Evolutionary conservation across 768 basidiomycete genomes (phyloP).

Genomic region (Auriscalpium orientale): DNA sequence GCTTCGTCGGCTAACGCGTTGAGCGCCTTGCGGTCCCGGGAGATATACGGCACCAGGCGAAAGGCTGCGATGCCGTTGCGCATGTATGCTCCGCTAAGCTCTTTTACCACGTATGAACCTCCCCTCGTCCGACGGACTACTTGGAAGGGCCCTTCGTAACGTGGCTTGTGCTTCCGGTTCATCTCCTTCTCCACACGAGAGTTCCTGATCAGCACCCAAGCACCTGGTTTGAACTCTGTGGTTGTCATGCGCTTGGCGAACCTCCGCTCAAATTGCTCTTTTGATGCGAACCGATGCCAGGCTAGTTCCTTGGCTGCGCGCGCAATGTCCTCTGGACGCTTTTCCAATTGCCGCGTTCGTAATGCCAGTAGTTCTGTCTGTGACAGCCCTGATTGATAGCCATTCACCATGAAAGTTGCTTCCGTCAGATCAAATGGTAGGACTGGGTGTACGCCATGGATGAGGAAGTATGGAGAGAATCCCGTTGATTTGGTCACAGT

Average conservation of each 20-base stretch:
- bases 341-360: conserved; percentile 20
- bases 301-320: conserved; percentile 12
- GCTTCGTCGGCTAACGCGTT: not conserved
- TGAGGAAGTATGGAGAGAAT: conserved; percentile 18
- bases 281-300: conserved; percentile 15
- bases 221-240: conserved; percentile 23
- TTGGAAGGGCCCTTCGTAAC: conserved; percentile 31
- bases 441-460: conserved; percentile 22
- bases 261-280: conserved; percentile 21
- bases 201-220: conserved; percentile 30
- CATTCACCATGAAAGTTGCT: conserved; percentile 24
- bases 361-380: conserved; percentile 17
- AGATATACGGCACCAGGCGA: conserved; percentile 1
- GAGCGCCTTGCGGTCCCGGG: not conserved
- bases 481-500: conserved; percentile 17
- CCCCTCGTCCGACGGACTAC: conserved; percentile 21
- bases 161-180: conserved; percentile 22
- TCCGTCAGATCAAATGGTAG: conserved; percentile 27
- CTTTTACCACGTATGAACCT: conserved; percentile 9
- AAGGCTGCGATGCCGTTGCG: conserved; percentile 10
- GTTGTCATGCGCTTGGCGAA: conserved; percentile 13
- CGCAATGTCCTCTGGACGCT: conserved; percentile 17
- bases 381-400: conserved; percentile 9
- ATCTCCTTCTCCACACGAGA: conserved; percentile 23
- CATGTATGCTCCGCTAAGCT: conserved; percentile 13